Evolutionary conservation across 2,329 filamentous ascomycete genomes (phyloP), one percentile per base, ranked within the genome.

Genomic region (Phyllosticta citriasiana): DNA sequence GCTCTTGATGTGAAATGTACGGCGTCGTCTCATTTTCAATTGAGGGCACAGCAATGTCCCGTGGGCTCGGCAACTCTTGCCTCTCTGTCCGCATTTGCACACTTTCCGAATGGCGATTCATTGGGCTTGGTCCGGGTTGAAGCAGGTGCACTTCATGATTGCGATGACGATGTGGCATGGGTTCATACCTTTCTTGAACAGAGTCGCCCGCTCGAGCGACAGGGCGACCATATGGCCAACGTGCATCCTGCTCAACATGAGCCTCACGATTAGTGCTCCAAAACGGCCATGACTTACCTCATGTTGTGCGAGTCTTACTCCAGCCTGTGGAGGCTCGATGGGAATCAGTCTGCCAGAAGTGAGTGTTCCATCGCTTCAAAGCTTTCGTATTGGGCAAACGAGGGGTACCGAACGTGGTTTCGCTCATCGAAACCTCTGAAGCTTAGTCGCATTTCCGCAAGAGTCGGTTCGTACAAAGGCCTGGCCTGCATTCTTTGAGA

Each of bases 1-100:
- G 59, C 27, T 61, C 59, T n/a, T 61, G 59, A 33, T 33, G 59
- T 26, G 59, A 61, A 14, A 61, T 7, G 55, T 61, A 61, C 6
- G 27, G 54, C 9, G 24, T 35, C 14, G 27, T 5, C 8, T 53
- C 47, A 40, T 52, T 57, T 47, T 47, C 24, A 27, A 19, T 35
- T 12, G 54, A 22, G 7, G 27, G 50, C 14, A 27, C 26, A 24
- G 50, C 59, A 53, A 53, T 24, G 10, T 53, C 22, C 25, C 22
- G 22, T 27, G 55, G 47, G 10, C 47, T 52, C 27, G 47, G 27
- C 12, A 27, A 9, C 22, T 61, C 54, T 19, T 61, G 54, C 50
- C 24, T 61, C 27, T 57, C 59, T 19, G 54, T 40, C 27, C 54
- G 54, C 19, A 53, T 24, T 16, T 57, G 35, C 35, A 55, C 59